phyloP scores from a whole-genome alignment of 208 protist species.

The Entamoeba histolytica region DNA sequence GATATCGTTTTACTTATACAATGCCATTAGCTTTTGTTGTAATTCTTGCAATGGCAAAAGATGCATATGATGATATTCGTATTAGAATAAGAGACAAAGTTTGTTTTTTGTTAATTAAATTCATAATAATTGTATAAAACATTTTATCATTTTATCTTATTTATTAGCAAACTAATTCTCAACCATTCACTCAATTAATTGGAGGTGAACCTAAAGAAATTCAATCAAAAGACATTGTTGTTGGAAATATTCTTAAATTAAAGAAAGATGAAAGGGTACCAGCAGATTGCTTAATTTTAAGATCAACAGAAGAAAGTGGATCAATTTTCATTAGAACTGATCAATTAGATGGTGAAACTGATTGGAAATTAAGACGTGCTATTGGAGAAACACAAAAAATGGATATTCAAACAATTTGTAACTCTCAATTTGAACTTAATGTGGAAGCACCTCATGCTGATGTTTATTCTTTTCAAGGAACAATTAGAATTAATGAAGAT shows the following conservation, averaged over 20 bases:
- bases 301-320: constrained; percentile 68
- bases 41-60: constrained; percentile 60
- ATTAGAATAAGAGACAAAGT: constrained; percentile 55
- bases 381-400: constrained; percentile 19
- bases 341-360: constrained; percentile 92
- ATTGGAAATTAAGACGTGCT: constrained; percentile 70
- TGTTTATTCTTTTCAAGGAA: constrained; percentile 76
- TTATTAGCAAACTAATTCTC: too few species aligned
- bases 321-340: constrained; percentile 83
- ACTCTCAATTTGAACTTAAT: not conserved
- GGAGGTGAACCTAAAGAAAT: not conserved
- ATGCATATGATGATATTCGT: constrained; percentile 71
- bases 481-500: not conserved
- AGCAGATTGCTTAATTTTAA: constrained; percentile 54
- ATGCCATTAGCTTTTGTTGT: constrained; percentile 66
- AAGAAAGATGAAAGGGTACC: constrained; percentile 57
- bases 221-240: constrained; percentile 66
- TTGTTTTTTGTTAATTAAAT: not conserved
- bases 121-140: too few species aligned
- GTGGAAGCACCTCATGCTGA: constrained; percentile 42
- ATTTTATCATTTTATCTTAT: too few species aligned
- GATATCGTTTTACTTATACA: constrained; percentile 75
- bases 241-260: constrained; percentile 68
- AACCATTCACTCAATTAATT: too few species aligned
- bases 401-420: not conserved